These are phyloP conservation scores for Arctium minus DNA, from an alignment of 129 eudicot species.

Conservation along the genomic window DNA sequence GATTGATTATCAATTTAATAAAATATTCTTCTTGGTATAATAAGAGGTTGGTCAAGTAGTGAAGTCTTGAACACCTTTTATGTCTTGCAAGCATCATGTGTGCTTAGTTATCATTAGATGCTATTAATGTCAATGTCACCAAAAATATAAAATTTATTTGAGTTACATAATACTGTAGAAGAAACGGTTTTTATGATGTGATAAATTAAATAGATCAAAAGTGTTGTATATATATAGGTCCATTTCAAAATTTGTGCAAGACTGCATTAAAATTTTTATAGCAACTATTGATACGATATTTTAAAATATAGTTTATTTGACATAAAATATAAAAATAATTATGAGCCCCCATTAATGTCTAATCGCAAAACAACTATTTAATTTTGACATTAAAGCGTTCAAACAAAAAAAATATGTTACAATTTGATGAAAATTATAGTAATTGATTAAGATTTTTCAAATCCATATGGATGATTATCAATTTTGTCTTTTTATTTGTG, in stretches of 20 bases:
- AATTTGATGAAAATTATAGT: not conserved
- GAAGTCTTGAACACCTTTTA: not conserved
- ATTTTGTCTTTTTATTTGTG: slow-evolving; percentile 1
- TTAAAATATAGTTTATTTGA: too few species aligned
- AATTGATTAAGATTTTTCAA: slow-evolving; percentile 6
- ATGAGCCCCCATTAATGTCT: not conserved
- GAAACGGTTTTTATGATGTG: too few species aligned
- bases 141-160: too few species aligned
- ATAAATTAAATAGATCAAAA: too few species aligned
- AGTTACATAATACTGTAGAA: too few species aligned
- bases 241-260: too few species aligned
- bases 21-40: too few species aligned
- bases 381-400: not conserved
- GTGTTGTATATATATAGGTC: not conserved
- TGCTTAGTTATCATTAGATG: not conserved
- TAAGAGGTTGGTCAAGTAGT: not conserved
- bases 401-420: not conserved
- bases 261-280: too few species aligned
- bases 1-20: not conserved
- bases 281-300: not conserved
- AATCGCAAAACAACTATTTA: not conserved
- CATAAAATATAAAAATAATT: too few species aligned
- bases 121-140: too few species aligned
- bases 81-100: not conserved
- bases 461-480: not conserved